Percentiles rank a stretch among this genome's conserved stretches.
Evolutionary conservation across 2,329 filamentous ascomycete genomes (phyloP).

Genomic region (Colletotrichum cordylinicola): DNA sequence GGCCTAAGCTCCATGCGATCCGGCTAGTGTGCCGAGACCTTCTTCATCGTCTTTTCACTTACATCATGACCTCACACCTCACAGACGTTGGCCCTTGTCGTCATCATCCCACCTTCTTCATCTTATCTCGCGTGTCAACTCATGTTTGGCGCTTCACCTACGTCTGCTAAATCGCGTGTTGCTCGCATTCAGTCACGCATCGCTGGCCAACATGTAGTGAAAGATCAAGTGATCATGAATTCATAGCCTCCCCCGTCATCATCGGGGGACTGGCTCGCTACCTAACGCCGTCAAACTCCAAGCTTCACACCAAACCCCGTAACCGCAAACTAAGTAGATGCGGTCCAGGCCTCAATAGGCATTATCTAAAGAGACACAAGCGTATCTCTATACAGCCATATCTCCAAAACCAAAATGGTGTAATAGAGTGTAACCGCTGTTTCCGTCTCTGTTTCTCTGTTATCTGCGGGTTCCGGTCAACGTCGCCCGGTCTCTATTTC

Average conservation of each 20-base stretch:
- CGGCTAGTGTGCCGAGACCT: neutral
- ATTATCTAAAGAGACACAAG: neutral
- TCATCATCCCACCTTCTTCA: neutral
- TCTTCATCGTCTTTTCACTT: neutral
- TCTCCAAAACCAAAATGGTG: neutral
- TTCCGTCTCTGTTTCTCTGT: neutral
- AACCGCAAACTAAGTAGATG: neutral
- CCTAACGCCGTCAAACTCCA: neutral
- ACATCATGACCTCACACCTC: conserved; percentile 5
- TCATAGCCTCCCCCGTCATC: neutral
- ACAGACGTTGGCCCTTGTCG: neutral
- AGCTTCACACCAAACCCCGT: neutral
- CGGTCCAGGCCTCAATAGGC: neutral
- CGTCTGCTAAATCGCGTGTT: too few species aligned
- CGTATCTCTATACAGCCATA: neutral
- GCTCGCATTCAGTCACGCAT: neutral
- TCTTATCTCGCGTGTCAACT: neutral
- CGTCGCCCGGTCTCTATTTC: neutral
- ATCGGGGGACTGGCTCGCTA: neutral
- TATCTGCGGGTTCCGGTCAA: neutral
- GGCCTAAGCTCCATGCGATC: conserved; percentile 6
- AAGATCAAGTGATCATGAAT: neutral
- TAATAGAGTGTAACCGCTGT: neutral
- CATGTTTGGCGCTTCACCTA: too few species aligned
- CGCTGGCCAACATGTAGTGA: neutral